Percentiles rank a stretch among this genome's conserved stretches.
These are phyloP conservation scores for Chrysosporium keratinophilum DNA, from an alignment of 2,329 filamentous ascomycete genomes.

Conservation along the genomic window DNA sequence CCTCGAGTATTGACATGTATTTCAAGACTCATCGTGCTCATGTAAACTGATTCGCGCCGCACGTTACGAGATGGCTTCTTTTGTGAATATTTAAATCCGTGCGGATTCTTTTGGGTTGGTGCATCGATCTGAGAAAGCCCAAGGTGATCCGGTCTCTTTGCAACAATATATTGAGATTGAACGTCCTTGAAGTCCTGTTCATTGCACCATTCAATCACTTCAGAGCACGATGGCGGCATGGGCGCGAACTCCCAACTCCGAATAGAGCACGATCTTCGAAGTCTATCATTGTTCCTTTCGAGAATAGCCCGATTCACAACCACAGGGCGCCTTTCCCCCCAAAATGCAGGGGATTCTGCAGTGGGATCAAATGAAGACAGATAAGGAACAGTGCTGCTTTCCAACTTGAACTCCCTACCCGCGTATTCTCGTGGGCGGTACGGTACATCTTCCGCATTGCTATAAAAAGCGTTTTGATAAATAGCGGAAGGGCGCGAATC, in stretches of 20 bases:
- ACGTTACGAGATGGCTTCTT: slow-evolving; percentile 63
- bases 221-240: slow-evolving; percentile 57
- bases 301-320: slow-evolving; percentile 44
- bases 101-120: slow-evolving; percentile 68
- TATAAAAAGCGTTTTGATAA: slow-evolving; percentile 79
- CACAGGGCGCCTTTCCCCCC: slow-evolving; percentile 43
- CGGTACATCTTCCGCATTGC: slow-evolving; percentile 72
- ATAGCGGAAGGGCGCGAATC: slow-evolving; percentile 55
- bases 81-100: slow-evolving; percentile 79
- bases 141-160: slow-evolving; percentile 16
- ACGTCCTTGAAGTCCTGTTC: slow-evolving; percentile 27
- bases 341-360: slow-evolving; percentile 47
- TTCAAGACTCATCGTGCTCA: slow-evolving; percentile 94
- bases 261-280: slow-evolving; percentile 50
- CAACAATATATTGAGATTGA: neutral
- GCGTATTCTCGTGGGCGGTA: slow-evolving; percentile 70
- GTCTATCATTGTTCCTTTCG: slow-evolving; percentile 42
- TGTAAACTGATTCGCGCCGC: slow-evolving; percentile 77
- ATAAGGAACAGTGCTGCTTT: slow-evolving; percentile 64
- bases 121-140: slow-evolving; percentile 75
- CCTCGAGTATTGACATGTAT: slow-evolving; percentile 81
- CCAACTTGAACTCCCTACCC: slow-evolving; percentile 70
- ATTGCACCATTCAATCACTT: slow-evolving; percentile 61
- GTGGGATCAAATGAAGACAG: slow-evolving; percentile 66
- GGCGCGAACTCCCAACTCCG: slow-evolving; percentile 66